Evolutionary conservation across 2,329 filamentous ascomycete genomes (phyloP).

Genomic region (Neofusicoccum umdonicola): DNA sequence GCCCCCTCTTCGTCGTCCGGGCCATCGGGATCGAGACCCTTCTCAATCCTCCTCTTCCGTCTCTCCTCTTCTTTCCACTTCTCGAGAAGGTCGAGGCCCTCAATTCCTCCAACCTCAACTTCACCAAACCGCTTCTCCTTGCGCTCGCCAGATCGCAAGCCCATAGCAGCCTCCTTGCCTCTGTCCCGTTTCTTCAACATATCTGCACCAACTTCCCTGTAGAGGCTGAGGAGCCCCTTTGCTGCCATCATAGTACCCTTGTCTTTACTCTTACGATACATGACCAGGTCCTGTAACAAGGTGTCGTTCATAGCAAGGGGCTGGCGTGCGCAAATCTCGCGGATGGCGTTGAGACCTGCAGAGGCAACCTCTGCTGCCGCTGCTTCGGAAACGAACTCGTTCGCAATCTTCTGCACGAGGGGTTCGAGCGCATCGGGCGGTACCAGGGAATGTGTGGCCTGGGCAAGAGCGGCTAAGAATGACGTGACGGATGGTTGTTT

Average conservation of each 20-base stretch:
- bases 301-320: conserved; percentile 96
- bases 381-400: conserved; percentile 96
- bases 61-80: conserved; percentile 92
- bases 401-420: conserved; percentile 89
- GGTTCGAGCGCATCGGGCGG: conserved; percentile 91
- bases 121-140: conserved; percentile 81
- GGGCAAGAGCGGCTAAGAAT: conserved; percentile 87
- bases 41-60: conserved; percentile 67
- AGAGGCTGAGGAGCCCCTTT: conserved; percentile 84
- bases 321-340: conserved; percentile 89
- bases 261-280: conserved; percentile 96
- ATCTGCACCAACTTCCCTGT: conserved; percentile 86
- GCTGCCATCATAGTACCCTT: conserved; percentile 99
- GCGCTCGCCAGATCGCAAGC: conserved; percentile 70
- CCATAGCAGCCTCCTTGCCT: conserved; percentile 86
- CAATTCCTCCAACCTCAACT: conserved; percentile 77
- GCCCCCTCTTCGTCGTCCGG: conserved; percentile 61
- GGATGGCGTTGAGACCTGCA: conserved; percentile 89
- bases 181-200: conserved; percentile 86
- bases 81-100: conserved; percentile 86
- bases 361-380: conserved; percentile 86
- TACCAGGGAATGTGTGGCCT: conserved; percentile 86
- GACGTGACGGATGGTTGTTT: conserved; percentile 87
- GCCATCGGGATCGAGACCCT: conserved; percentile 62
- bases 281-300: conserved; percentile 89